Base-by-base conservation (phyloP, 345 rosid genomes). In the Eucalyptus sp. region DNA sequence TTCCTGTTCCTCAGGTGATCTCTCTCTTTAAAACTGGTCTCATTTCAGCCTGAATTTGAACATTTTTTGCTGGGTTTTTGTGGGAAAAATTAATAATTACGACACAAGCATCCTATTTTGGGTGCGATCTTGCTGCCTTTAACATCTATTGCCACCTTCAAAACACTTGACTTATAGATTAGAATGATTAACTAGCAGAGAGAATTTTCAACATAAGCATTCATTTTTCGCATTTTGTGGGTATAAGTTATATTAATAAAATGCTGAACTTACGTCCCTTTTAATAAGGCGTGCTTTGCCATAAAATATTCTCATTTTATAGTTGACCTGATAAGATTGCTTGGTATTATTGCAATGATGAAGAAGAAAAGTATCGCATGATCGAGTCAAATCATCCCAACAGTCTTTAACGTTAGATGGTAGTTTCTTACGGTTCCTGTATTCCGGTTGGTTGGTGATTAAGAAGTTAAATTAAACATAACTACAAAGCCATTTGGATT, bases 1-100 rank as follows among this genome's bases (percentile, higher is more conserved):
- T 94, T 31, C 97, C 96, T 1, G 89, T 95, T 66, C 97, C 96
- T 10, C 97, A 95, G 94, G 97, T 95, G 24, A 13, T n/a, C 11
- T 64, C 41, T 62, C 71, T 64, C 76, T n/a, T 64, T 16, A 64
- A n/a, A 85, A 50, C 41, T 22, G 18, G 18, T n/a, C 62, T 50
- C 81, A 7, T 20, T 46, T 33, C 41, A 46, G 50, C 13, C 33
- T n/a, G 20, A 64, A n/a, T n/a, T n/a, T 64, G 37, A 64, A n/a
- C 33, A 15, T 64, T n/a, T 64, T 64, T 64, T 7, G 76, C 41
- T 64, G 76, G 37, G 41, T n/a, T 64, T 64, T 64, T 64, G 37
- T 31, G 18, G 41, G 76, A 15, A 64, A 64, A 64, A 12, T 6
- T 27, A 13, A 60, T 60, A 60, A 60, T 27, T 60, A 12, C 66